phyloP scores from a whole-genome alignment of 129 eudicot species.

The Chrysanthemum makinoi region DNA sequence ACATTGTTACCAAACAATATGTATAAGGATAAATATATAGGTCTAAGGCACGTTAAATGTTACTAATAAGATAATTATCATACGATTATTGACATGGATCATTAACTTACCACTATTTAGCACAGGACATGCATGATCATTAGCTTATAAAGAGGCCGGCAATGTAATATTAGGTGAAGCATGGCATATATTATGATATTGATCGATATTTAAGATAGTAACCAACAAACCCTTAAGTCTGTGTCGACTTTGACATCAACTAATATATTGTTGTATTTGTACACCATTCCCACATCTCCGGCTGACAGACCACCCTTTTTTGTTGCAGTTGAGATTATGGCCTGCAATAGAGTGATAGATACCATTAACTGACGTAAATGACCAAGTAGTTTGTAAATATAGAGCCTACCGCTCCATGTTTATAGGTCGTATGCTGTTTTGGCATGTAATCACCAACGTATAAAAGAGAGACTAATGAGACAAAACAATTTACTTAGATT shows the following conservation, averaged over 20 bases:
- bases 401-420: background rate
- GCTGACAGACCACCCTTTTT: slow-evolving; percentile 92
- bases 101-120: too few relatives aligned
- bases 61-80: too few relatives aligned
- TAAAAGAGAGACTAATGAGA: background rate
- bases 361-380: background rate
- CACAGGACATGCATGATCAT: too few relatives aligned
- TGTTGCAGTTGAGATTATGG: slow-evolving; percentile 79
- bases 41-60: too few relatives aligned
- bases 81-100: too few relatives aligned
- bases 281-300: slow-evolving; percentile 86
- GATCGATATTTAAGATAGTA: slow-evolving; percentile 11
- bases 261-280: slow-evolving; percentile 66
- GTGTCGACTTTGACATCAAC: slow-evolving; percentile 87
- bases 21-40: too few relatives aligned
- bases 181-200: background rate
- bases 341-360: slow-evolving; percentile 36
- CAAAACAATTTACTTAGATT: slow-evolving; percentile 6
- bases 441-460: background rate
- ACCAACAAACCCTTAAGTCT: slow-evolving; percentile 63
- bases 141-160: too few relatives aligned
- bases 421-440: background rate
- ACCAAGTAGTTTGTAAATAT: background rate
- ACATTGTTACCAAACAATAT: too few relatives aligned
- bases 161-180: slow-evolving; percentile 10